Evolutionary conservation across 306 rosid genomes (phyloP), one percentile per base, ranked within the genome.

Genomic region (Quercus parvula): DNA sequence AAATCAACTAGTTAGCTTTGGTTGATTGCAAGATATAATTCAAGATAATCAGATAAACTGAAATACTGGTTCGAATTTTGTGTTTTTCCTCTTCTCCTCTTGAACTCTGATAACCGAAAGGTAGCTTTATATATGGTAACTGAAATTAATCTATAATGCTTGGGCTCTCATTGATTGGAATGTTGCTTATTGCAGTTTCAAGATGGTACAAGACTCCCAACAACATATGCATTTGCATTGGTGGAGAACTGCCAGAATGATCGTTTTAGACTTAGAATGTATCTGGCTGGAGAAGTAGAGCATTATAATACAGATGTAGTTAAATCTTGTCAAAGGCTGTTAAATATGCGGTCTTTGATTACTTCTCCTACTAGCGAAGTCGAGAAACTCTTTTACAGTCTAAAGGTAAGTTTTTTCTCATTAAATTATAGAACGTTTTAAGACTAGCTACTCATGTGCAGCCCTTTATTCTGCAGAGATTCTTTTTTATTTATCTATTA

Each of bases 151-250:
- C 74, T 49, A 71, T 55, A 55, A 72, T 64, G 73, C 66, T 77
- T 28, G 63, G 75, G 55, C 27, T 33, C 66, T 79, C 70, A 24
- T 75, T 76, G 63, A 67, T 71, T 54, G 33, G 15, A 14, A n/a
- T 56, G 55, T 78, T 77, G 75, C 54, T 46, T 73, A 22, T 61
- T 76, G 79, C 91, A 94, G 97, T 76, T 76, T 85, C 75, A 82
- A 73, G 84, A 41, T 51, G 87, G 84, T 44, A 81, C 84, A 83
- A 86, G 72, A 71, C 76, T 91, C 24, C 93, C 92, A 19, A 85
- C 89, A 15, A 85, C 85, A 4, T 90, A 94, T 74, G 97, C 97
- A 12, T 94, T 94, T 90, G 94, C 97, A 52, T 89, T 90, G 85
- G 98, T 94, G 79, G 98, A 94, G 80, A 84, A 83, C 46, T 73